Percentiles rank a stretch among this genome's conserved stretches.
phyloP scores from a whole-genome alignment of 768 basidiomycete genomes.

The Rhizopogon salebrosus region DNA sequence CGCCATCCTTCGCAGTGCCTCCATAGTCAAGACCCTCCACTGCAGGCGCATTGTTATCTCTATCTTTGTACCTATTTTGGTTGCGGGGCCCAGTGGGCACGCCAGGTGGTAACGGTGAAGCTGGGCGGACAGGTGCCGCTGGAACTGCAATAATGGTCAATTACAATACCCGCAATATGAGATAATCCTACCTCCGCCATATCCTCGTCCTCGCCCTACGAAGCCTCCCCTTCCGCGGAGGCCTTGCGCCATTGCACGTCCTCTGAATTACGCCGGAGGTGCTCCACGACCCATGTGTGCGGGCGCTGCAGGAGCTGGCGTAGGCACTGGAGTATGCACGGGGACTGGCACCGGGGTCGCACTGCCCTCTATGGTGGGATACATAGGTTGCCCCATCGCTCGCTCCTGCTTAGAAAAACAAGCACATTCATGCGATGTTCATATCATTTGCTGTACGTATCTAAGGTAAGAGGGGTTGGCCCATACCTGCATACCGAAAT shows the following conservation, averaged over 20 bases:
- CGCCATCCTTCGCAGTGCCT: constrained; percentile 43
- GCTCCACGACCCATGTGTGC: constrained; percentile 25
- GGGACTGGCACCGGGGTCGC: constrained; percentile 43
- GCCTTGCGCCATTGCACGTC: constrained; percentile 37
- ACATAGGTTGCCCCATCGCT: constrained; percentile 65
- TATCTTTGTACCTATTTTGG: constrained; percentile 87
- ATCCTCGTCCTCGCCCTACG: constrained; percentile 33
- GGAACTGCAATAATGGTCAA: constrained; percentile 24
- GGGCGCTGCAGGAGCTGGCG: constrained; percentile 23
- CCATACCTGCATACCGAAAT: constrained; percentile 73
- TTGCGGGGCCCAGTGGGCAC: constrained; percentile 87
- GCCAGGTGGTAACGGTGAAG: constrained; percentile 80
- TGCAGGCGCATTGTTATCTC: constrained; percentile 78
- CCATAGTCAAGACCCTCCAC: constrained; percentile 90
- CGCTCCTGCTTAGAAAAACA: constrained; percentile 41
- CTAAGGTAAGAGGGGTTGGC: constrained; percentile 21
- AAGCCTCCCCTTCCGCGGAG: constrained; percentile 41
- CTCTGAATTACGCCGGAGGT: constrained; percentile 37
- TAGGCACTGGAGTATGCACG: constrained; percentile 29
- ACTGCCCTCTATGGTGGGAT: constrained; percentile 54
- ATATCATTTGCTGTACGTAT: constrained; percentile 34
- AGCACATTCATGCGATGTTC: constrained; percentile 20
- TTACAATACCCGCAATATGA: background rate
- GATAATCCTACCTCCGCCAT: constrained; percentile 34
- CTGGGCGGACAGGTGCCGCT: constrained; percentile 62